Conservation (phyloP, 495 filamentous ascomycete genomes). For the Penicillium maclennaniae region DNA sequence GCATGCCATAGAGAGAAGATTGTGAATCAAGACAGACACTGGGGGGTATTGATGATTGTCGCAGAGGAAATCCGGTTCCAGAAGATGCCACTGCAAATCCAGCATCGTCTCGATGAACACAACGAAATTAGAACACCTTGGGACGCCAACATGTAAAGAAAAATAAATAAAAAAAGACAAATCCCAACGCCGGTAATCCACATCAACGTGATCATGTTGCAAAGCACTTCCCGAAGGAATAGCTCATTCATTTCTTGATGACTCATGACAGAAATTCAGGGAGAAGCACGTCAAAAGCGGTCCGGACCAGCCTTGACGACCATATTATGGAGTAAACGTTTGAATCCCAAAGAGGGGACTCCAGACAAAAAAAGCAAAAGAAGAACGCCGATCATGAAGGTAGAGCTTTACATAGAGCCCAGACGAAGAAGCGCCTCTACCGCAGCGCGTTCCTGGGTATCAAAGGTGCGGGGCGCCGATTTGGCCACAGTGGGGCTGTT, state of each 20-base stretch:
- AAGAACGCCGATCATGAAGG: conserved; percentile 27
- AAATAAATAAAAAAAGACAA: neutral
- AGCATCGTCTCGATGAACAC: neutral
- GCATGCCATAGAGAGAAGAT: neutral
- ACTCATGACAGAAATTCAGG: conserved; percentile 9
- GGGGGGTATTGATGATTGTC: neutral
- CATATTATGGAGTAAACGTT: conserved; percentile 16
- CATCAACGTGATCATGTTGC: neutral
- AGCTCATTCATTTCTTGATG: conserved; percentile 11
- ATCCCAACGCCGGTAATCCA: neutral
- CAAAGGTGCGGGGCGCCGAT: conserved; percentile 35
- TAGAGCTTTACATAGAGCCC: conserved; percentile 73
- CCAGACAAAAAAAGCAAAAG: conserved; percentile 13
- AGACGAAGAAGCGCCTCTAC: conserved; percentile 80
- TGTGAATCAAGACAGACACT: neutral
- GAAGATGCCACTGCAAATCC: neutral
- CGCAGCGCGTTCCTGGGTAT: conserved; percentile 68
- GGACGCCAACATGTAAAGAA: neutral
- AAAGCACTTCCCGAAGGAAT: neutral
- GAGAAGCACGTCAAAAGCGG: conserved; percentile 18
- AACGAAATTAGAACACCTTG: neutral
- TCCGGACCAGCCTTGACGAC: conserved; percentile 33
- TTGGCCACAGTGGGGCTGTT: conserved; percentile 32
- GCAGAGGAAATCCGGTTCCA: neutral
- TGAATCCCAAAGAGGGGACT: conserved; percentile 10